Percentiles rank a stretch among this genome's conserved stretches.
phyloP scores from a whole-genome alignment of 208 protist genomes.

The Leishmania major region DNA sequence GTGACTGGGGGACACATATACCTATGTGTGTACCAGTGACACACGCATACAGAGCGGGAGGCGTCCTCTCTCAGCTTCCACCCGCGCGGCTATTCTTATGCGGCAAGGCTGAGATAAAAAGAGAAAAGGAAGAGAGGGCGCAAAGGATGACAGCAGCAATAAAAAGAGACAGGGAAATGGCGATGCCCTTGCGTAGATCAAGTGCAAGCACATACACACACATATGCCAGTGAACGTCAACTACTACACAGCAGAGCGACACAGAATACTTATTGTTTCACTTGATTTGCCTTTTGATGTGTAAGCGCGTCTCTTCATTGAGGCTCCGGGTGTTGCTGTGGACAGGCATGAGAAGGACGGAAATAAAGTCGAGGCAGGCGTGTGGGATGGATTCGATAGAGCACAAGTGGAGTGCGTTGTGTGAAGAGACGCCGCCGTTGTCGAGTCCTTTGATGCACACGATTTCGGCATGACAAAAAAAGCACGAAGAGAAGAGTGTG shows the following conservation, averaged over 20 bases:
- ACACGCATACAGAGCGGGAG: neutral
- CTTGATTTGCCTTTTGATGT: neutral
- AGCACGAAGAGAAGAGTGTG: neutral
- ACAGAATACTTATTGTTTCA: neutral
- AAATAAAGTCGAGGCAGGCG: neutral
- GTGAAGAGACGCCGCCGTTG: neutral
- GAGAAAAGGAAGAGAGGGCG: neutral
- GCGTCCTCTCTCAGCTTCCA: neutral
- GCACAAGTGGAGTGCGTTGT: neutral
- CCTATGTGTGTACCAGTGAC: neutral
- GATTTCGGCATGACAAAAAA: neutral
- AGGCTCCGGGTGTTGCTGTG: neutral
- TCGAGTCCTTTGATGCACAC: neutral
- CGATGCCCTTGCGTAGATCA: neutral
- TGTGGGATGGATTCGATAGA: neutral
- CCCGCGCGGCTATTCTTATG: neutral
- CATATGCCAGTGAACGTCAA: neutral
- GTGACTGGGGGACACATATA: neutral
- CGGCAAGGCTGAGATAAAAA: neutral
- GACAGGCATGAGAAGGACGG: neutral
- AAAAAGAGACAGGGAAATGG: neutral
- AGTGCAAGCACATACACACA: neutral
- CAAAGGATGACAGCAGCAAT: neutral
- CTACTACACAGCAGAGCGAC: neutral
- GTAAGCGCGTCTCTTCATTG: neutral